A percentile compares a stretch with the other conserved stretches of the same genome.
These are phyloP conservation scores for Phytophthora tubulina DNA, from an alignment of 352 stramenopile genomes.

Conservation along the genomic window DNA sequence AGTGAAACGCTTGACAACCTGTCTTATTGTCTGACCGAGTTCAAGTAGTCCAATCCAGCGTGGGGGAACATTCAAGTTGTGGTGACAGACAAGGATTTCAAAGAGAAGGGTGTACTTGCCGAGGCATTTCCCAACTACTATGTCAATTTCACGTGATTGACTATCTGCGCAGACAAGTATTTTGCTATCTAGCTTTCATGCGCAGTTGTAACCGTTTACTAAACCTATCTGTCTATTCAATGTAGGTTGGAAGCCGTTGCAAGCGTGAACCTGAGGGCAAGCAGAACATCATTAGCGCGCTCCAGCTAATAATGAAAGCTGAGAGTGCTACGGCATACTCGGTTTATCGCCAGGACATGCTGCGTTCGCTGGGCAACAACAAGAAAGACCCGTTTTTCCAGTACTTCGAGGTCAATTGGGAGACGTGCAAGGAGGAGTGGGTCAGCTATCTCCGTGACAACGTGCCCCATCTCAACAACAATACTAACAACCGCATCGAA, in stretches of 20 bases:
- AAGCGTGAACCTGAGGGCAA: background rate
- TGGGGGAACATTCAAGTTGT: slow-evolving; percentile 19
- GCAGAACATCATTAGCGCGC: background rate
- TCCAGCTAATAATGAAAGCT: slow-evolving; percentile 19
- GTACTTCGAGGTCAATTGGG: slow-evolving; percentile 8
- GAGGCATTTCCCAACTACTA: slow-evolving; percentile 19
- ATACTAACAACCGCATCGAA: background rate
- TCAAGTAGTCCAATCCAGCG: too few species aligned
- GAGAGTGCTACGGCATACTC: slow-evolving; percentile 8
- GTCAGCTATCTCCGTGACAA: background rate
- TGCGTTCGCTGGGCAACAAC: slow-evolving; percentile 9
- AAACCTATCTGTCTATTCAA: background rate
- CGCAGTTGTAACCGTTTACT: background rate
- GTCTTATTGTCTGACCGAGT: too few species aligned
- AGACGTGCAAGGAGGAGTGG: slow-evolving; percentile 15
- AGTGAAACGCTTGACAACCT: too few species aligned
- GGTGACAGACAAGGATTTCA: slow-evolving; percentile 26
- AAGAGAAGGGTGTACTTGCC: slow-evolving; percentile 20
- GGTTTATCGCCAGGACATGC: background rate
- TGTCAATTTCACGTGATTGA: slow-evolving; percentile 24
- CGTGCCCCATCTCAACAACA: background rate
- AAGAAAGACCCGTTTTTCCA: slow-evolving; percentile 2
- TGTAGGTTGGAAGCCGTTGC: slow-evolving; percentile 13
- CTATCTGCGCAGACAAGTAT: slow-evolving; percentile 13
- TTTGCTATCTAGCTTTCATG: background rate